Percentiles rank a stretch among this genome's conserved stretches.
phyloP scores from a whole-genome alignment of 805 yeast species.

The Saccharomycopsis microspora region DNA sequence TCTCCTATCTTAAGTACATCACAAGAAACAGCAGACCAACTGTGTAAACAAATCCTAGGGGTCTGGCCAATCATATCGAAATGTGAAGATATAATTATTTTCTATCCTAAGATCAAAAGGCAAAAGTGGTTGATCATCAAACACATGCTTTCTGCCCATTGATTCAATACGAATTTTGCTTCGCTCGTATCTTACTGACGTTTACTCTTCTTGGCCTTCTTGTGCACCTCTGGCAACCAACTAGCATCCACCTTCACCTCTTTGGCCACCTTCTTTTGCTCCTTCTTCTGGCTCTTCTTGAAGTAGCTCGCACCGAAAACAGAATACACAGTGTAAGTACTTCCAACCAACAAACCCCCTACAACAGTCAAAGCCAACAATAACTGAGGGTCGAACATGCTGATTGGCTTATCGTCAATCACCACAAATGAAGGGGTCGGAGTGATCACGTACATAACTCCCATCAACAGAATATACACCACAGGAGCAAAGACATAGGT shows the following conservation, averaged over 20 bases:
- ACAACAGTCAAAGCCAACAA: constrained; percentile 49
- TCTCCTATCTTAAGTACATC: too few species aligned
- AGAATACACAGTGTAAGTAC: constrained; percentile 31
- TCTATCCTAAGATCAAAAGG: too few species aligned
- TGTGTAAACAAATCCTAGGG: too few species aligned
- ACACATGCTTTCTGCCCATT: too few species aligned
- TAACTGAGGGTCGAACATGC: constrained; percentile 64
- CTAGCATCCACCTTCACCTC: constrained; percentile 16
- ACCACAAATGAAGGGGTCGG: constrained; percentile 46
- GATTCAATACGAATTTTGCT: too few species aligned
- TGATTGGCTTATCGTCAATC: constrained; percentile 54
- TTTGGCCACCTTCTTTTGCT: not conserved
- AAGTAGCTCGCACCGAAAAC: constrained; percentile 36
- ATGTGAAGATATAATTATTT: too few species aligned
- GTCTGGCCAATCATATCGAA: too few species aligned
- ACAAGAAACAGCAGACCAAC: too few species aligned
- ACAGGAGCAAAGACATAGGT: constrained; percentile 47
- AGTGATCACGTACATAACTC: constrained; percentile 41
- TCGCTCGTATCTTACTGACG: too few species aligned
- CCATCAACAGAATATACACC: constrained; percentile 39
- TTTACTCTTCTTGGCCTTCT: constrained; percentile 25
- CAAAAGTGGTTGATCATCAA: too few species aligned
- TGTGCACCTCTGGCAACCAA: constrained; percentile 49
- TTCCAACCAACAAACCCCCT: constrained; percentile 33
- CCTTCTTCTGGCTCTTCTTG: constrained; percentile 26